These are phyloP conservation scores for Ascoidea asiatica DNA, from an alignment of 805 yeast species.

Conservation along the genomic window DNA sequence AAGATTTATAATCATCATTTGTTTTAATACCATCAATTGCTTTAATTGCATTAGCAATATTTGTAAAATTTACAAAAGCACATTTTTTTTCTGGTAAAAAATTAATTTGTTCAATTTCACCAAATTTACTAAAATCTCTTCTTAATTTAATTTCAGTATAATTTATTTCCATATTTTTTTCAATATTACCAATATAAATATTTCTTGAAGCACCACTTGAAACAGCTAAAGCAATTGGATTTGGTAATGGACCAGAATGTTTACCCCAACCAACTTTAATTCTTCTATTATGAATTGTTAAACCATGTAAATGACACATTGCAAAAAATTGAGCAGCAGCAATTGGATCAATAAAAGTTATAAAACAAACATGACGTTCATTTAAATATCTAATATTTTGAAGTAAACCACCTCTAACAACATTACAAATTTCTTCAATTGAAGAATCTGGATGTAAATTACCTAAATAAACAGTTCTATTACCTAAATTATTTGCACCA, in stretches of 20 bases:
- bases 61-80: constrained; percentile 84
- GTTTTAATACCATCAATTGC: constrained; percentile 87
- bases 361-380: constrained; percentile 86
- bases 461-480: constrained; percentile 86
- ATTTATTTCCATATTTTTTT: constrained; percentile 23
- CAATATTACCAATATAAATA: constrained; percentile 72
- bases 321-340: constrained; percentile 98
- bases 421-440: constrained; percentile 89
- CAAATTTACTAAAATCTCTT: constrained; percentile 65
- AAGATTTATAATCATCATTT: constrained; percentile 48
- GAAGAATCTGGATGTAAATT: constrained; percentile 80
- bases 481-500: constrained; percentile 83
- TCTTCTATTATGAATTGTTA: constrained; percentile 72
- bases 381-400: constrained; percentile 70
- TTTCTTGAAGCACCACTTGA: constrained; percentile 91
- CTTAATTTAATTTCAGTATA: constrained; percentile 51
- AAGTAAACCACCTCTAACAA: constrained; percentile 86
- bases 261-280: constrained; percentile 97
- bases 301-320: constrained; percentile 80
- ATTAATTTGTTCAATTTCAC: constrained; percentile 92
- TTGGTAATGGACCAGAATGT: constrained; percentile 84
- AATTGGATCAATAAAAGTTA: constrained; percentile 90
- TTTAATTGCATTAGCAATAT: constrained; percentile 79
- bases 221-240: constrained; percentile 78
- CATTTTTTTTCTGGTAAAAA: constrained; percentile 73